These are phyloP conservation scores for Amaranthus palmeri DNA, from an alignment of 148 eudicot species.

Conservation along the genomic window DNA sequence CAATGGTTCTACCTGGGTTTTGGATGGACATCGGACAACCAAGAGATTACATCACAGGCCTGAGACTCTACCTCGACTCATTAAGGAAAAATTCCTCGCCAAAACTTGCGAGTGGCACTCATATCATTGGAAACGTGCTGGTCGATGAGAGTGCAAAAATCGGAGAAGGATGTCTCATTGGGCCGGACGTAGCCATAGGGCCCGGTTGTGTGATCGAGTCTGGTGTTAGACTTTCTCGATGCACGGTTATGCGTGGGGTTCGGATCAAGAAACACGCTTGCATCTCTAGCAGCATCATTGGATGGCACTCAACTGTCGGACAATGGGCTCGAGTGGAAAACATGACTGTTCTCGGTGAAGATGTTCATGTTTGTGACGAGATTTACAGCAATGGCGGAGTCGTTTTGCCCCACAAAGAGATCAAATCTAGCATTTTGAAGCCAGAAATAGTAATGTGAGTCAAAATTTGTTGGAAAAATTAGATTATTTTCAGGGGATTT, in stretches of 20 bases:
- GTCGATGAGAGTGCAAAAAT: slow-evolving; percentile 75
- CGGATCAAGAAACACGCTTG: slow-evolving; percentile 79
- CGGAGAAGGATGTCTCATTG: slow-evolving; percentile 90
- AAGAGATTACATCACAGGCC: slow-evolving; percentile 82
- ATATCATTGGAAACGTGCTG: slow-evolving; percentile 73
- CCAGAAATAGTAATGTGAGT: slow-evolving; percentile 93
- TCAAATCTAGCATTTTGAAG: slow-evolving; percentile 81
- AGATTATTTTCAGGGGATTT: slow-evolving; percentile 15
- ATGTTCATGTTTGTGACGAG: slow-evolving; percentile 83
- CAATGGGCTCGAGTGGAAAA: slow-evolving; percentile 90
- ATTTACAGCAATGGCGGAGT: slow-evolving; percentile 87
- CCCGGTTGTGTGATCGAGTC: slow-evolving; percentile 89
- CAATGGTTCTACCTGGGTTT: slow-evolving; percentile 88
- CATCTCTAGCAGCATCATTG: slow-evolving; percentile 73
- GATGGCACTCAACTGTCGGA: slow-evolving; percentile 95
- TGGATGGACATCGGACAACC: slow-evolving; percentile 99
- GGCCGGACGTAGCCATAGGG: slow-evolving; percentile 93
- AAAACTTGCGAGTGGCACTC: slow-evolving; percentile 54
- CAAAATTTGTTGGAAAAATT: neutral
- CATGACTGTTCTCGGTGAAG: slow-evolving; percentile 89
- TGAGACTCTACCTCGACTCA: slow-evolving; percentile 78
- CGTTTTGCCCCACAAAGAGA: slow-evolving; percentile 87
- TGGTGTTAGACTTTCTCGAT: slow-evolving; percentile 80
- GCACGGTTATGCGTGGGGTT: slow-evolving; percentile 89
- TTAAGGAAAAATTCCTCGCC: slow-evolving; percentile 57